These are phyloP conservation scores for Zoysia matrella DNA, from an alignment of 202 grass and related monocot species.

Conservation along the genomic window DNA sequence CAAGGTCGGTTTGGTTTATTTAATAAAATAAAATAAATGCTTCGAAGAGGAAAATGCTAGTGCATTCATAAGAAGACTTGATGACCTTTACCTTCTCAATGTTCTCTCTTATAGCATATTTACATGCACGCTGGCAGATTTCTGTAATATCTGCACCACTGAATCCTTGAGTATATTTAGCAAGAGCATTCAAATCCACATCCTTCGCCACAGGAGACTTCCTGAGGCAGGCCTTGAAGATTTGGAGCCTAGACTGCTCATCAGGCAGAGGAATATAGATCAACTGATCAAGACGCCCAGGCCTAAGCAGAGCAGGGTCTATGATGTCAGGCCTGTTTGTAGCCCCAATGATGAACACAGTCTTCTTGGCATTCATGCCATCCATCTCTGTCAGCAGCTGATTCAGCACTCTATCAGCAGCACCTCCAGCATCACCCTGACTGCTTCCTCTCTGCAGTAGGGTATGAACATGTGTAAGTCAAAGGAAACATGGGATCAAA, in stretches of 20 bases:
- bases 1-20: neutral
- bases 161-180: conserved; percentile 95
- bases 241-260: conserved; percentile 74
- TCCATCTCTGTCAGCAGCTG: conserved; percentile 91
- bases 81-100: conserved; percentile 80
- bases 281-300: conserved; percentile 81
- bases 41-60: neutral
- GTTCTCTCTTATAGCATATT: conserved; percentile 96
- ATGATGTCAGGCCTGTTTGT: too few species aligned
- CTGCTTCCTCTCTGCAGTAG: conserved; percentile 82
- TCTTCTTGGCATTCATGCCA: too few species aligned
- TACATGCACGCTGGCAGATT: conserved; percentile 92
- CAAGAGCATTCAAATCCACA: conserved; percentile 79
- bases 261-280: conserved; percentile 97
- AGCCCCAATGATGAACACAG: too few species aligned
- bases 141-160: conserved; percentile 95
- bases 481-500: conserved; percentile 24
- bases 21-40: neutral
- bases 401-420: conserved; percentile 87
- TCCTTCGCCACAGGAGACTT: conserved; percentile 90
- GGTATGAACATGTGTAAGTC: neutral
- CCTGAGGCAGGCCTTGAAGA: conserved; percentile 92
- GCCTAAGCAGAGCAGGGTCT: too few species aligned
- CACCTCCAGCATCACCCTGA: conserved; percentile 86
- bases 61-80: neutral